phyloP scores from a whole-genome alignment of 2,329 filamentous ascomycete genomes.

The Alternaria panax region DNA sequence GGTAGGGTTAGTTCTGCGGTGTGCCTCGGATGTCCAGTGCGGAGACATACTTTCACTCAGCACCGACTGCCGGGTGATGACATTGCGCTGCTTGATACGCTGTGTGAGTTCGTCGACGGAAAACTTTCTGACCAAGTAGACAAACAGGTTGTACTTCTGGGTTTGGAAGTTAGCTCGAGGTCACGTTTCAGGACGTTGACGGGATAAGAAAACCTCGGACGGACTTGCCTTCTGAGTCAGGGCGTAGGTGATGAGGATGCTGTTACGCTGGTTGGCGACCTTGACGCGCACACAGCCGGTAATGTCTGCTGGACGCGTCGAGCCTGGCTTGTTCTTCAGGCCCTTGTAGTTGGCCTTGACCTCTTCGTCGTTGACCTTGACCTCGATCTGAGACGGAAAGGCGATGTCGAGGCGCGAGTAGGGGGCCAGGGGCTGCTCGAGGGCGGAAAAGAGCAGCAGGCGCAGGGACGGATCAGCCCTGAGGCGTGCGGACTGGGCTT shows the following conservation, averaged over 20 bases:
- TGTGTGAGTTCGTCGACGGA: conserved; percentile 75
- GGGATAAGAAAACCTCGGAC: conserved; percentile 37
- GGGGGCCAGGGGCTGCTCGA: conserved; percentile 56
- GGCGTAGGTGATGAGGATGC: conserved; percentile 87
- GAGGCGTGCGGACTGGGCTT: conserved; percentile 63
- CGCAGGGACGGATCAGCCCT: conserved; percentile 68
- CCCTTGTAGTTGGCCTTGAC: conserved; percentile 93
- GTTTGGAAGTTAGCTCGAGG: conserved; percentile 24
- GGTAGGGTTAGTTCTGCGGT: conserved; percentile 11
- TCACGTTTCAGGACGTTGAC: background rate
- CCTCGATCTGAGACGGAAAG: conserved; percentile 91
- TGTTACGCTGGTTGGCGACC: conserved; percentile 74
- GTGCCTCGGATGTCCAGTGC: background rate
- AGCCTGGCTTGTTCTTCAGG: conserved; percentile 94
- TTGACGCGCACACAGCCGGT: conserved; percentile 77
- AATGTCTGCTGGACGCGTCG: conserved; percentile 91
- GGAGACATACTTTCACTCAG: conserved; percentile 74
- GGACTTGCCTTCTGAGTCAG: conserved; percentile 80
- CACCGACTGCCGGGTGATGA: conserved; percentile 82
- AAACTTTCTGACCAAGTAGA: conserved; percentile 78
- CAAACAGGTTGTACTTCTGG: conserved; percentile 61
- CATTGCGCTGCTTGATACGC: conserved; percentile 69
- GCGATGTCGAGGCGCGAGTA: conserved; percentile 69
- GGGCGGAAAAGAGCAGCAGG: conserved; percentile 84
- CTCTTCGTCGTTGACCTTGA: conserved; percentile 87